phyloP scores from a whole-genome alignment of 768 basidiomycete species.

The Amanita fuliginea region DNA sequence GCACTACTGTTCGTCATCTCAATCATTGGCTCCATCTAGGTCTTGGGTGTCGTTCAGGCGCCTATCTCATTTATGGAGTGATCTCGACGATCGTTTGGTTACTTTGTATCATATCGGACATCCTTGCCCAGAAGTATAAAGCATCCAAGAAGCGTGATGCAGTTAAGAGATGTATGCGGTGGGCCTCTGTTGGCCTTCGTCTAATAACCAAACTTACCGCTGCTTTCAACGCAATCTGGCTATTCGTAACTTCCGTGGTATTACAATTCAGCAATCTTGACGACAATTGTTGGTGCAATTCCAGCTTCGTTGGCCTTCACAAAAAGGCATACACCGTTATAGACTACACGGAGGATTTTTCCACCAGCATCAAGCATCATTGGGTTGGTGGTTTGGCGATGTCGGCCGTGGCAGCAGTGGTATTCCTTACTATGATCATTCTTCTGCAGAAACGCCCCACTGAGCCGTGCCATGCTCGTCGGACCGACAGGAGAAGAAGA shows the following conservation, averaged over 20 bases:
- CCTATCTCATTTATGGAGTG: slow-evolving; percentile 12
- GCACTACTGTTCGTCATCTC: background rate
- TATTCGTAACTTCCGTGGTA: slow-evolving; percentile 14
- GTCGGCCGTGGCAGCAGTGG: background rate
- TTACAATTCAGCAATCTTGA: slow-evolving; percentile 17
- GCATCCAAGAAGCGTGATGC: background rate
- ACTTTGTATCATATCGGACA: slow-evolving; percentile 13
- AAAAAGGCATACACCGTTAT: slow-evolving; percentile 15
- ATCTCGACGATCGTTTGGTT: slow-evolving; percentile 15
- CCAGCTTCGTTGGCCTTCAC: slow-evolving; percentile 13
- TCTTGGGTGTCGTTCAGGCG: background rate
- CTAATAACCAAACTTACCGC: slow-evolving; percentile 14
- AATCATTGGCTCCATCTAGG: background rate
- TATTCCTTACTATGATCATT: background rate
- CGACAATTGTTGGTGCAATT: slow-evolving; percentile 17
- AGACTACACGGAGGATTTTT: background rate
- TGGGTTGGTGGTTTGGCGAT: background rate
- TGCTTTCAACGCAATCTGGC: slow-evolving; percentile 14
- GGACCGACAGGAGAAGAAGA: too few species aligned
- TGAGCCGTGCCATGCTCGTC: too few species aligned
- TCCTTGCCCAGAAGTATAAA: slow-evolving; percentile 16
- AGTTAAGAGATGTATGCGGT: background rate
- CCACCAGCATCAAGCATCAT: background rate
- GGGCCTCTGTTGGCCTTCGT: slow-evolving; percentile 11
- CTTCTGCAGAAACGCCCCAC: background rate